Conservation (phyloP, 257 asterid genomes). For the Henckelia pumila region DNA sequence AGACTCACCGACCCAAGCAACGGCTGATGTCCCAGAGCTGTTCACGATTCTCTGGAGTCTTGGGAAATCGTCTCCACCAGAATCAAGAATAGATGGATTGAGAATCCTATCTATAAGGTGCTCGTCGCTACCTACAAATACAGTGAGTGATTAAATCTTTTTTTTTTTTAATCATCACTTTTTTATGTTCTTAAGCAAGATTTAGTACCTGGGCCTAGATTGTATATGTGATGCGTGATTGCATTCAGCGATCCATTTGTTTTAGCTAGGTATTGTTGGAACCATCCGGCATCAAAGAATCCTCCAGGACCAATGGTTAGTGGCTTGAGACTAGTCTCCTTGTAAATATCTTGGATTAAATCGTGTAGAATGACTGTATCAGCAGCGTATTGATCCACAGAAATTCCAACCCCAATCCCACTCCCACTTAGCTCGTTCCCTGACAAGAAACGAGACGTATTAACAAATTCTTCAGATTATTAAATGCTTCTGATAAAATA, state of each 20-base stretch:
- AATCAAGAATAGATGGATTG: slow-evolving; percentile 45
- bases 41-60: slow-evolving; percentile 32
- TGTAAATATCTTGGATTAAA: slow-evolving; percentile 41
- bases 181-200: background rate
- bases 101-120: slow-evolving; percentile 46
- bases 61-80: slow-evolving; percentile 37
- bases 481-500: background rate
- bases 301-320: slow-evolving; percentile 61
- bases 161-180: too few relatives aligned
- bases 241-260: slow-evolving; percentile 38
- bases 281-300: slow-evolving; percentile 58
- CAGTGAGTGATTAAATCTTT: background rate
- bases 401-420: slow-evolving; percentile 53
- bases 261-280: slow-evolving; percentile 29
- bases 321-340: slow-evolving; percentile 34
- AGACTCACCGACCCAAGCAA: slow-evolving; percentile 55
- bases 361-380: slow-evolving; percentile 38
- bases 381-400: slow-evolving; percentile 50
- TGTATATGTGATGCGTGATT: slow-evolving; percentile 68
- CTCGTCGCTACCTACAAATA: slow-evolving; percentile 44
- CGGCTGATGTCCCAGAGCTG: slow-evolving; percentile 36
- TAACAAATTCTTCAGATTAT: background rate
- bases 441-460: slow-evolving; percentile 6
- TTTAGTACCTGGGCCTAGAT: slow-evolving; percentile 66
- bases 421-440: slow-evolving; percentile 74